Evolutionary conservation across 257 asterid genomes (phyloP), one percentile per base, ranked within the genome.

Genomic region (Voacanga thouarsii): DNA sequence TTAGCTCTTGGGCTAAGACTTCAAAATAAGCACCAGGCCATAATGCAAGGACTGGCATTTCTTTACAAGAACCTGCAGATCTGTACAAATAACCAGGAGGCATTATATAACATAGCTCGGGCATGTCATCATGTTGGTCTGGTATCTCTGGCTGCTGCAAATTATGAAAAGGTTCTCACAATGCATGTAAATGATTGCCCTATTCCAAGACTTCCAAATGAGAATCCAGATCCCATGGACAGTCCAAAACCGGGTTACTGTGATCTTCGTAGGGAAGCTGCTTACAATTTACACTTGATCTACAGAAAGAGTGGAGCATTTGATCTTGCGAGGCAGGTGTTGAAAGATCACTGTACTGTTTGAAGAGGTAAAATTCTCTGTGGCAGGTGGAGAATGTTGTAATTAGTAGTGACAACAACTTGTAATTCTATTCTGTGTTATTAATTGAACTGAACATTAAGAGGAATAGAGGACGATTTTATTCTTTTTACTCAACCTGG

Each of bases 91-190:
- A 89, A 88, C 86, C 98, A 93, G 95, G 97, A 92, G 83, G 85
- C 96, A 1, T 16, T 90, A 60, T 92, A 87, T 70, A 94, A 92
- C 87, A 86, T 94, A 30, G 97, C 89, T 33, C 88, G 97, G 77
- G 97, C 96, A 16, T 94, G 85, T 79, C 98, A 94, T 82, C 98
- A 94, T 21, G 89, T 92, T 4, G 97, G 95, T 78, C 87, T 92
- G 23, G 87, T 92, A 78, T 77, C 95, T 74, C 81, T 89, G 83
- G 97, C 96, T 61, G 88, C 84, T 70, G 81, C 76, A 30, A 90
- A 85, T 66, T 94, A 94, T 44, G 96, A 90, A 65, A 92, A 87
- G 90, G 95, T 88, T 69, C 82, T 92, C 78, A 85, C 86, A 2
- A 81, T 83, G 74, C 83, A 71, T 24, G 89, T 81, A 77, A 83